These are phyloP conservation scores for Nigrospora osmanthi DNA, from an alignment of 2,329 filamentous ascomycete genomes.

Conservation along the genomic window DNA sequence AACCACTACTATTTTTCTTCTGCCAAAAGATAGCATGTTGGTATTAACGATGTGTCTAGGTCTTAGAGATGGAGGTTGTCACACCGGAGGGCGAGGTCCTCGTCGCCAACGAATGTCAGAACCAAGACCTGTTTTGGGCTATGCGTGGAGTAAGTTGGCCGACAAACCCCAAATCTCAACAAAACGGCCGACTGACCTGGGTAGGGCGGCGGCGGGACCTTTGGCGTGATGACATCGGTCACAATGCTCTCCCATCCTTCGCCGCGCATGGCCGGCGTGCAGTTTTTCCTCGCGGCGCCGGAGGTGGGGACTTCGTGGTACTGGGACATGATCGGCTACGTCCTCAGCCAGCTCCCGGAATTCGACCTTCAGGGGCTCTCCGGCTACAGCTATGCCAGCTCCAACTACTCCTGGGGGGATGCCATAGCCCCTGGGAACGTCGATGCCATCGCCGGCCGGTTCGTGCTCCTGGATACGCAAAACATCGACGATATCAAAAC, in stretches of 20 bases:
- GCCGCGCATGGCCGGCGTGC: slow-evolving; percentile 19
- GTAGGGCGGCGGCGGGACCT: slow-evolving; percentile 24
- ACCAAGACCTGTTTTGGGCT: slow-evolving; percentile 38
- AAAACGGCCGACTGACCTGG: neutral
- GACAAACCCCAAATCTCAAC: neutral
- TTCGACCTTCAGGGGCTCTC: neutral
- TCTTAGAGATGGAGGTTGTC: slow-evolving; percentile 33
- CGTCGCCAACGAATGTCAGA: slow-evolving; percentile 26
- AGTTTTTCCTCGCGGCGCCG: slow-evolving; percentile 15
- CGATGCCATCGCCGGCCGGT: no score
- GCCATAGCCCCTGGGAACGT: no score
- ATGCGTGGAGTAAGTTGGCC: slow-evolving; percentile 25
- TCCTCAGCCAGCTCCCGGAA: slow-evolving; percentile 10
- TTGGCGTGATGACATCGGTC: slow-evolving; percentile 28
- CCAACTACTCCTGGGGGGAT: neutral
- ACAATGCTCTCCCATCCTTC: slow-evolving; percentile 21
- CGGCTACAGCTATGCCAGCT: neutral
- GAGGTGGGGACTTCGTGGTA: slow-evolving; percentile 8
- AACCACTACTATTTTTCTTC: no score
- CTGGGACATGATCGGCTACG: slow-evolving; percentile 18
- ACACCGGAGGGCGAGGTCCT: slow-evolving; percentile 31
- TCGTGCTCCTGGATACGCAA: no score
- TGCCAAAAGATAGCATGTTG: no score
- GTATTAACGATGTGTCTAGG: neutral
- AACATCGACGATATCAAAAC: no score